Base-by-base conservation (phyloP, 1,139 yeast species). In the Entelexis sorbosivorans region DNA sequence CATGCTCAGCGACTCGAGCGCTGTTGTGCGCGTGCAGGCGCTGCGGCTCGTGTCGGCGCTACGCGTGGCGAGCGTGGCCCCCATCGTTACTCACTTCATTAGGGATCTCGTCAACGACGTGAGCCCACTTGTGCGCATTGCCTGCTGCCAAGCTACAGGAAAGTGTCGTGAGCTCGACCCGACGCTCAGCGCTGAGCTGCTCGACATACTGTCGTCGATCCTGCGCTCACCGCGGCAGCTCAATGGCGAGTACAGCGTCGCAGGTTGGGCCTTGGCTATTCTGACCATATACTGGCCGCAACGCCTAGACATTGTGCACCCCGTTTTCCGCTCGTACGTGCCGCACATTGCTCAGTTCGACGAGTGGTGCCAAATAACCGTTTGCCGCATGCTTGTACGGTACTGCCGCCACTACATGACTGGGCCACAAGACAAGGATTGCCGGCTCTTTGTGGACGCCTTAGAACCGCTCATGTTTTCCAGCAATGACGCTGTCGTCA, bases 41-140 rank as follows among this genome's bases (percentile, higher is more conserved):
- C 75, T 93, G 47, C 74, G 91, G 51, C 81, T 89, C 9, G 74
- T 93, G 62, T 79, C 94, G 2, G 88, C 91, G 11, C 82, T 93
- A 51, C 74, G 79, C 43, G 85, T 91, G 28, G 76, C 84, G 1
- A 83, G 91, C 4, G 81, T 93, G 48, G 75, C 82, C 22, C 94
- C 95, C 0, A 86, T 93, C 48, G 74, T 89, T 17, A 64, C 82
- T 9, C 72, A 88, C 47, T 83, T 93, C 40, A 73, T 91, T 58
- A 81, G 81, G 58, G 77, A 85, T 61, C 74, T 85, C 5, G 67
- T 77, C 4, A 67, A 75, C 9, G 99, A 93, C 63, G 75, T 82
- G 4, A 79, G 94, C 3, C 80, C 95, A 0, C 64, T 75, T 28
- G 98, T 91, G 3, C 74, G 98, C 59, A 71, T 81, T 43, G 82